Evolutionary conservation across 2,329 filamentous ascomycete species (phyloP).

Genomic region (Lasiodiplodia gonubiensis): DNA sequence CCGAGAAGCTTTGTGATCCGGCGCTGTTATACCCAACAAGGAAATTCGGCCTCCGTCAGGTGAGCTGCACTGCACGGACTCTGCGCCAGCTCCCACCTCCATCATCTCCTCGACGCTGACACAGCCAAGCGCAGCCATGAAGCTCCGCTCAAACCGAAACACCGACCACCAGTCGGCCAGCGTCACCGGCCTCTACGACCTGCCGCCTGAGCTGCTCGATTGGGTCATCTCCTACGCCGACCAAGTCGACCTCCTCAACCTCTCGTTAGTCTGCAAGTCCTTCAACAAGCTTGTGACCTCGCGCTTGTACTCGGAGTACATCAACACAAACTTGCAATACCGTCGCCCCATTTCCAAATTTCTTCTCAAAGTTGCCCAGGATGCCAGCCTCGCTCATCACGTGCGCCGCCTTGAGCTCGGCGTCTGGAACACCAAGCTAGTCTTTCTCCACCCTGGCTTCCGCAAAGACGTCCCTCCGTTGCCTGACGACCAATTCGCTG

Average conservation of each 20-base stretch:
- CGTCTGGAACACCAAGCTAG: conserved; percentile 19
- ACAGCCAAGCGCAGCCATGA: background rate
- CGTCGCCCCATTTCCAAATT: conserved; percentile 11
- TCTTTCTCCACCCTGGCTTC: background rate
- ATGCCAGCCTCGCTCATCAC: conserved; percentile 13
- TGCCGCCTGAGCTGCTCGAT: conserved; percentile 23
- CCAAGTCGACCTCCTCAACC: conserved; percentile 20
- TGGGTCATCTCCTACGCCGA: conserved; percentile 18
- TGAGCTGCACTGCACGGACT: conserved; percentile 7
- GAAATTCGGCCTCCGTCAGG: background rate
- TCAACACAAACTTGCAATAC: conserved; percentile 21
- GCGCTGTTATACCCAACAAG: background rate
- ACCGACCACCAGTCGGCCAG: background rate
- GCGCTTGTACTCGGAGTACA: conserved; percentile 14
- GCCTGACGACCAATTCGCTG: background rate
- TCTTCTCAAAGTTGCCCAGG: conserved; percentile 1
- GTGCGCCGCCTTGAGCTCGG: conserved; percentile 20
- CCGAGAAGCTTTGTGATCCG: background rate
- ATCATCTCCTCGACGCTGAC: background rate
- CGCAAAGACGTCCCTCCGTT: background rate
- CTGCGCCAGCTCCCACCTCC: background rate
- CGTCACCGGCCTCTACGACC: conserved; percentile 1
- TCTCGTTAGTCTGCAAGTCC: conserved; percentile 23
- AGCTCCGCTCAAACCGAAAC: background rate
- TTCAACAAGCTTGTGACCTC: conserved; percentile 7